Evolutionary conservation across 2,329 filamentous ascomycete species (phyloP).

Genomic region (Orbilia ellipsospora): DNA sequence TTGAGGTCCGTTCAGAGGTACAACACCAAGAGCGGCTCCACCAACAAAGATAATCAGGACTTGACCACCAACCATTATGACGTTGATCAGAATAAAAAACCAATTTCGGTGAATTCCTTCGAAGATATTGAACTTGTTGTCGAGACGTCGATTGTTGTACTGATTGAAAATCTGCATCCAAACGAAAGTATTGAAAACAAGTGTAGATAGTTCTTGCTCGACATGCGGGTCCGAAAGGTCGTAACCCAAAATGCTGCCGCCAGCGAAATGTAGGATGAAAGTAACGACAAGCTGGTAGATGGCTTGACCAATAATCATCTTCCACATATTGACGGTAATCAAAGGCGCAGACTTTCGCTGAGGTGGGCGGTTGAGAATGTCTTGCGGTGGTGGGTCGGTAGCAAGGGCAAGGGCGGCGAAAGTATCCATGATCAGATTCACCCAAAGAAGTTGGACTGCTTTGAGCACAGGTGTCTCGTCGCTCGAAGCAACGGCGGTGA

Average conservation of each 20-base stretch:
- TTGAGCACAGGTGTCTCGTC: slow-evolving; percentile 72
- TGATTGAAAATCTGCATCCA: slow-evolving; percentile 80
- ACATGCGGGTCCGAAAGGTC: slow-evolving; percentile 62
- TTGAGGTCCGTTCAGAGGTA: slow-evolving; percentile 66
- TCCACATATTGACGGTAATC: slow-evolving; percentile 70
- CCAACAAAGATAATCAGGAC: slow-evolving; percentile 71
- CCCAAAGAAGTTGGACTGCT: slow-evolving; percentile 75
- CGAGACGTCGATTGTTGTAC: slow-evolving; percentile 69
- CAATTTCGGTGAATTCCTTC: slow-evolving; percentile 69
- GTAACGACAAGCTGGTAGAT: slow-evolving; percentile 72
- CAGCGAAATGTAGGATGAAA: slow-evolving; percentile 72
- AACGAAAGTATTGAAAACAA: slow-evolving; percentile 77
- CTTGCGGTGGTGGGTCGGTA: slow-evolving; percentile 71
- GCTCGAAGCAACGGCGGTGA: slow-evolving; percentile 71
- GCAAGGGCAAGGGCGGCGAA: slow-evolving; percentile 74
- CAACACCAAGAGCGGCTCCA: slow-evolving; percentile 68
- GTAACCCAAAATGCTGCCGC: slow-evolving; percentile 69
- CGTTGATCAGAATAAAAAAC: slow-evolving; percentile 70
- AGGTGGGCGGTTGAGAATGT: slow-evolving; percentile 69
- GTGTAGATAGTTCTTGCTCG: slow-evolving; percentile 67
- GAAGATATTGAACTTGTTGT: slow-evolving; percentile 73
- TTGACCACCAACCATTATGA: slow-evolving; percentile 70
- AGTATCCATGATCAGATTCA: slow-evolving; percentile 77
- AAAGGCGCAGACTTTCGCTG: slow-evolving; percentile 65
- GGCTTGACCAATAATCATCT: slow-evolving; percentile 73